phyloP scores from a whole-genome alignment of 257 asterid genomes.

The Scutellaria galericulata region DNA sequence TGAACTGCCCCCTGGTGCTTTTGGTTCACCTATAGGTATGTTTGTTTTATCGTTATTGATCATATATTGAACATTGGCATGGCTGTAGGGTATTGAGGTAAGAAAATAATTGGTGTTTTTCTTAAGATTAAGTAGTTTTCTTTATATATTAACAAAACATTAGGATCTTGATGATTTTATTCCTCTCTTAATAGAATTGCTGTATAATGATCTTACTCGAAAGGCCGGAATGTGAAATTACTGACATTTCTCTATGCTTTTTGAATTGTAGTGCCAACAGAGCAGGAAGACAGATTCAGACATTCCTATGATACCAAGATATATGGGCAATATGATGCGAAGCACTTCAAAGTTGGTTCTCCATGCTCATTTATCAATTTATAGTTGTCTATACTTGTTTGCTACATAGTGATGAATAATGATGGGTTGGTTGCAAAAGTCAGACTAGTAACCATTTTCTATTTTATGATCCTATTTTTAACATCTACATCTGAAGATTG shows the following conservation, averaged over 20 bases:
- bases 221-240: background rate
- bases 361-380: conserved; percentile 35
- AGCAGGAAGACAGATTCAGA: conserved; percentile 63
- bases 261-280: conserved; percentile 54
- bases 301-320: conserved; percentile 70
- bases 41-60: conserved; percentile 7
- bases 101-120: background rate
- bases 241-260: conserved; percentile 38
- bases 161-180: conserved; percentile 10
- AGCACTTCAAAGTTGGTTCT: conserved; percentile 69
- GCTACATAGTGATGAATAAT: background rate
- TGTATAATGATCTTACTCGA: background rate
- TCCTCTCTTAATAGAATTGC: background rate
- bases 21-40: conserved; percentile 92
- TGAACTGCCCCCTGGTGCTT: conserved; percentile 97
- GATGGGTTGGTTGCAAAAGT: conserved; percentile 8
- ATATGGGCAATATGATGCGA: conserved; percentile 64
- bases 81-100: conserved; percentile 11
- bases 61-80: conserved; percentile 29
- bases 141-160: background rate
- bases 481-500: background rate
- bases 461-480: background rate
- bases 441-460: background rate
- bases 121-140: background rate
- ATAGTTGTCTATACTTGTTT: conserved; percentile 2